Base-by-base conservation (phyloP, 176 grass and related monocot species). In the Metroxylon sagu region DNA sequence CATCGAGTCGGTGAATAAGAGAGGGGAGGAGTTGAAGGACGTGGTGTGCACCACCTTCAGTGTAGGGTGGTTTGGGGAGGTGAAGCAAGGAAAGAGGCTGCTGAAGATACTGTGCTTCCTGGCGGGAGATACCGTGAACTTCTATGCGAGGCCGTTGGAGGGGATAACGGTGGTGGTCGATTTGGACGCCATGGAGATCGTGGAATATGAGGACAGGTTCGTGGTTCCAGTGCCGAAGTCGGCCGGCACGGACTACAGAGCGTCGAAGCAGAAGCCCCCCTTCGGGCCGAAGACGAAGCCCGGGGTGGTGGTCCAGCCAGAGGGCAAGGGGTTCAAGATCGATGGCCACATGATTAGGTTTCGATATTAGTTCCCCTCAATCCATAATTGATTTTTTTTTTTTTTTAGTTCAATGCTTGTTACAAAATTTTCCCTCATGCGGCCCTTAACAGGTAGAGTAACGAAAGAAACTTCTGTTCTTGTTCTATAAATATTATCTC, bases 131-230 rank as follows among this genome's bases (percentile, higher is more conserved):
- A 85, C 89, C 29, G 77, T 58, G 30, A 92, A 88, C 75, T 81
- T 70, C 64, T 84, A 81, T 50, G 62, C 26, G 50, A 75, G 83
- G 66, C 83, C 89, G 29, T 17, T 93, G 26, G 89, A 93, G 65
- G 84, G 84, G 54, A 61, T 93, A 25, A 68, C 81, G 35, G 29
- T 88, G 25, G 70, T 84, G 70, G 89, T 82, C 27, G 84, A 88
- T 62, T 71, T 94, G 71, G 89, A 94, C 68, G 10, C 17, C 7
- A 76, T 88, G 89, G 67, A 76, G 74, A 85, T 94, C 62, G 71
- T 94, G 17, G 75, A 52, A 39, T 94, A 77, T 63, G 56, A 49
- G 30, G 80, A 94, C 52, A 53, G 74, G 62, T 80, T 62, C 64
- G 0, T 16, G 18, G 39, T 74, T 31, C 77, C 89, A 0, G 84